A percentile compares a stretch with the other conserved stretches of the same genome.
Evolutionary conservation across 176 grass and related monocot genomes (phyloP).

Genomic region (Areca catechu): DNA sequence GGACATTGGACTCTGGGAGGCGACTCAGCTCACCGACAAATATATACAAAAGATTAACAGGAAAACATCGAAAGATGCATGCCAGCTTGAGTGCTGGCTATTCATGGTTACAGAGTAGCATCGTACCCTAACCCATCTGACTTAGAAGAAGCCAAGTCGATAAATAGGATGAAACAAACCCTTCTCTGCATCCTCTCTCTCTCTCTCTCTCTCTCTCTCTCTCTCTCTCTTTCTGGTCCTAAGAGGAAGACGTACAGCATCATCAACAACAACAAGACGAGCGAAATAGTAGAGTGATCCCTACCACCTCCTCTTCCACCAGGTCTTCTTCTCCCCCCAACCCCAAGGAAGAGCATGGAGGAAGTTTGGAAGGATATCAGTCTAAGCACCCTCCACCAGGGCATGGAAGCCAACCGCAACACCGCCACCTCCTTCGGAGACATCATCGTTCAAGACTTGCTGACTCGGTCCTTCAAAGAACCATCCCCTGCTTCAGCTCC

Average conservation of each 20-base stretch:
- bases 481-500: background rate
- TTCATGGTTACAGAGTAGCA: too few species aligned
- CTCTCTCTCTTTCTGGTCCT: background rate
- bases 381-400: background rate
- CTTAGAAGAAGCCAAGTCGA: too few species aligned
- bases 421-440: background rate
- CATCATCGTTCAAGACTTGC: slow-evolving; percentile 5
- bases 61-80: too few species aligned
- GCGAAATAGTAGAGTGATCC: background rate
- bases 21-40: too few species aligned
- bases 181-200: too few species aligned
- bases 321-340: background rate
- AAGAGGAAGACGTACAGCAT: background rate
- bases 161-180: too few species aligned
- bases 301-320: too few species aligned
- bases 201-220: too few species aligned
- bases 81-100: too few species aligned
- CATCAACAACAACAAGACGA: background rate
- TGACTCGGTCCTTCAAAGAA: background rate
- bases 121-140: too few species aligned
- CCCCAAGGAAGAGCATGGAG: background rate
- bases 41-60: too few species aligned
- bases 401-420: background rate
- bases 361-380: slow-evolving; percentile 17
- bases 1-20: too few species aligned